Evolutionary conservation across 306 rosid species (phyloP), one percentile per base, ranked within the genome.

Genomic region (Mimosa bimucronata): DNA sequence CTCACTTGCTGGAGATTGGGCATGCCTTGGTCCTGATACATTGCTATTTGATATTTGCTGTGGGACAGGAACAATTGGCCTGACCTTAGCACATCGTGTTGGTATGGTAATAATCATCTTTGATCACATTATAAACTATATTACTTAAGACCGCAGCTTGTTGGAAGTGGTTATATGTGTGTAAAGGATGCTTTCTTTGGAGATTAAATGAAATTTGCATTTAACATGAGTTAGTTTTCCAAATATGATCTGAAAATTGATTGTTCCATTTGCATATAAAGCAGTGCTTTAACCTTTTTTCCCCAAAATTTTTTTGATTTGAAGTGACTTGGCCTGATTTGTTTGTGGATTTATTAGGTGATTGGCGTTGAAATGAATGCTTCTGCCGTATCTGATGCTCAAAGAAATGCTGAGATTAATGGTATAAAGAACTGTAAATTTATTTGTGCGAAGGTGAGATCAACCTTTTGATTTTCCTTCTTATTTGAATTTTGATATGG

Each of bases 1-100:
- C 86, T 89, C 98, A 2, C 96, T 95, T 81, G 99, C 97, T 44
- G 99, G 98, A 80, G 97, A 93, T 88, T 95, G 99, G 99, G 98
- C 99, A 80, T 84, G 83, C 82, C 83, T 95, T 76, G 97, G 93
- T 64, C 93, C 94, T 65, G 96, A 95, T 73, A 93, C 99, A 50
- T 89, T 95, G 88, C 88, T 95, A 23, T 93, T 95, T 86, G 99
- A 95, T 73, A 82, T 95, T 70, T 95, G 98, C 86, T 95, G 99
- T 85, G 97, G 98, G 74, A 95, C 98, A 30, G 98, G 98, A 83
- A 91, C 98, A 75, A 92, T 95, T 87, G 96, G 99, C 80, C 85
- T 95, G 81, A 93, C 99, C n/a, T 91, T 93, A 88, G 98, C 98
- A 38, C 97, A 87, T 80, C 97, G 83, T 82, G 99, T 95, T 83